These are phyloP conservation scores for Cephalotrichum gorgonifer DNA, from an alignment of 2,329 filamentous ascomycete genomes.

Conservation along the genomic window DNA sequence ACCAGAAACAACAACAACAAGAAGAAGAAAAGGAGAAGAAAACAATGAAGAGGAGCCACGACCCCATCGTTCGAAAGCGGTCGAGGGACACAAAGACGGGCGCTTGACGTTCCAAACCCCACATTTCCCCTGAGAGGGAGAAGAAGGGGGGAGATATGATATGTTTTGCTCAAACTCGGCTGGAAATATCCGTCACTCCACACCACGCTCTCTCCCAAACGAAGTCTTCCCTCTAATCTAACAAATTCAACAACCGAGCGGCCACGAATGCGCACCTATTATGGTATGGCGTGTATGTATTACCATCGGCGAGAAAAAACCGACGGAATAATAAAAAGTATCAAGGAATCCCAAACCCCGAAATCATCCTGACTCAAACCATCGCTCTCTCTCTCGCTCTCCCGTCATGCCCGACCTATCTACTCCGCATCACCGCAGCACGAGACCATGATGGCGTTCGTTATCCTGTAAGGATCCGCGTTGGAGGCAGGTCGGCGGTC, in stretches of 20 bases:
- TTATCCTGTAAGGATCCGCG: slow-evolving; percentile 74
- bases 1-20: no score
- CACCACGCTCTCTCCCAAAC: no score
- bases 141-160: no score
- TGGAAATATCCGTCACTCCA: no score
- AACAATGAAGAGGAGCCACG: no score
- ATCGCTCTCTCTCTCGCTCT: neutral
- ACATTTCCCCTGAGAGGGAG: no score
- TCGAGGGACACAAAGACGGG: neutral
- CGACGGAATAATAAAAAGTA: no score
- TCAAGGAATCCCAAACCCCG: no score
- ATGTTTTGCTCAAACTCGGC: no score
- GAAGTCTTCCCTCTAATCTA: neutral
- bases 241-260: neutral
- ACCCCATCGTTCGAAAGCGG: neutral
- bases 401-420: neutral
- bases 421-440: slow-evolving; percentile 6
- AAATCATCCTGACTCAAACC: no score
- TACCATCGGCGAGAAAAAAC: neutral
- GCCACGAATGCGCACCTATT: neutral
- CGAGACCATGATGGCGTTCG: slow-evolving; percentile 57
- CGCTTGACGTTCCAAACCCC: no score
- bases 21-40: no score
- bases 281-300: neutral
- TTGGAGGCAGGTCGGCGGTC: slow-evolving; percentile 76